Base-by-base conservation (phyloP, 192 early-diverging fungal genomes). In the Piromyces sp. region DNA sequence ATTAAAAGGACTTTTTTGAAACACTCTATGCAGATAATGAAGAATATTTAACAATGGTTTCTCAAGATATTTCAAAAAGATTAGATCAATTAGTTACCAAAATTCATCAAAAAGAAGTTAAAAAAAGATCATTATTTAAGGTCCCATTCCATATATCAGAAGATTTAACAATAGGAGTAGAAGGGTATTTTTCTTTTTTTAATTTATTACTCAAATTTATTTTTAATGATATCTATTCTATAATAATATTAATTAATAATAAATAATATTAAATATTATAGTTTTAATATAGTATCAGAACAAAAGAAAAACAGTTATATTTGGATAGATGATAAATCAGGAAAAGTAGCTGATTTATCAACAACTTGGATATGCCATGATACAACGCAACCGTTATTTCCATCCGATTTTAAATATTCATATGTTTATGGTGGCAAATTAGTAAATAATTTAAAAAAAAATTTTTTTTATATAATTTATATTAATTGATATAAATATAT, bases 391-490 rank as follows among this genome's bases (percentile, higher is more conserved):
- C 84, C 83, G 6, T 82, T 93, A 14, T 79, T 84, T n/a, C 79
- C 83, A 5, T 80, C 84, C 0, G 94, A 95, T 80, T 85, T 94
- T 81, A 93, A 94, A 80, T 91, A 88, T 30, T 92, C 83, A 82
- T 95, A 89, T 87, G 82, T 82, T 30, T 93, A 91, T 87, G 95
- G 95, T 31, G 93, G 90, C 6, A 83, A 86, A 79, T 92, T 90
- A 81, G 91, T 93, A 78, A n/a, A n/a, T n/a, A n/a, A n/a, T n/a
- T n/a, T n/a, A n/a, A n/a, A n/a, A n/a, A n/a, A n/a, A n/a, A n/a
- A 15, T 30, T 36, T 26, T 30, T 68, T 30, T 15, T 29, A 13
- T 68, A 17, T 30, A 15, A 58, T 38, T 30, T 78, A 36, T 26
- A 30, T 19, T 83, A 30, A 7, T 82, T 85, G 13, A 83, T 68